A percentile compares a stretch with the other conserved stretches of the same genome.
phyloP scores from a whole-genome alignment of 208 protist genomes.

The Porcisia deanei region DNA sequence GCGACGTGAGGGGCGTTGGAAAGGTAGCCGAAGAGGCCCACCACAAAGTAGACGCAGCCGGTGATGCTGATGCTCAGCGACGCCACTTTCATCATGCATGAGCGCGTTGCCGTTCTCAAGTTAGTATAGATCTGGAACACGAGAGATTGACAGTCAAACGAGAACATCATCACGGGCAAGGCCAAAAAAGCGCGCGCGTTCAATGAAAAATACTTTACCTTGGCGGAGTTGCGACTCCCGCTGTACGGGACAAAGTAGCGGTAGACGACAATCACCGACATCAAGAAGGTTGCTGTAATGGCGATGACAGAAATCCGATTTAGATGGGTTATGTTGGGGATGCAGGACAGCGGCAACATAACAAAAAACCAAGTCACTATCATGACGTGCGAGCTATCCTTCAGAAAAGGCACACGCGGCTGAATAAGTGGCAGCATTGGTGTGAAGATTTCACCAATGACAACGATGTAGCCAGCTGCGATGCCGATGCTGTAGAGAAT shows the following conservation, averaged over 20 bases:
- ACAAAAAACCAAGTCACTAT: conserved; percentile 58
- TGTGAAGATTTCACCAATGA: conserved; percentile 69
- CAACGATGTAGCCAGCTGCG: conserved; percentile 78
- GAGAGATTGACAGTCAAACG: conserved; percentile 83
- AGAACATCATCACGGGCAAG: conserved; percentile 83
- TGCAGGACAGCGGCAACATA: conserved; percentile 70
- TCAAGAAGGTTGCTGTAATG: conserved; percentile 64
- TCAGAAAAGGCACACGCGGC: conserved; percentile 49
- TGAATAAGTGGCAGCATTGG: conserved; percentile 53
- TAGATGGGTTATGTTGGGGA: conserved; percentile 56
- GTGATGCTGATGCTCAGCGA: conserved; percentile 48
- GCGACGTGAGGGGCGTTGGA: conserved; percentile 49
- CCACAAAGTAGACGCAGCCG: conserved; percentile 47
- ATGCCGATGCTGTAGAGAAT: conserved; percentile 73
- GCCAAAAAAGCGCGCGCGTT: conserved; percentile 46
- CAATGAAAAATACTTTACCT: conserved; percentile 31
- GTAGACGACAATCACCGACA: conserved; percentile 63
- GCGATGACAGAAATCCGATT: conserved; percentile 60
- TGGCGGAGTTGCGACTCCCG: conserved; percentile 13
- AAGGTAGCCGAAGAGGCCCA: conserved; percentile 80
- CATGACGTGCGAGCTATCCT: conserved; percentile 46
- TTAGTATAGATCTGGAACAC: conserved; percentile 77
- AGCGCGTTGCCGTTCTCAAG: conserved; percentile 50
- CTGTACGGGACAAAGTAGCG: conserved; percentile 56
- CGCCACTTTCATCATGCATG: conserved; percentile 61